These are phyloP conservation scores for Pseudogymnoascus destructans DNA, from an alignment of 2,329 filamentous ascomycete genomes.

Conservation along the genomic window DNA sequence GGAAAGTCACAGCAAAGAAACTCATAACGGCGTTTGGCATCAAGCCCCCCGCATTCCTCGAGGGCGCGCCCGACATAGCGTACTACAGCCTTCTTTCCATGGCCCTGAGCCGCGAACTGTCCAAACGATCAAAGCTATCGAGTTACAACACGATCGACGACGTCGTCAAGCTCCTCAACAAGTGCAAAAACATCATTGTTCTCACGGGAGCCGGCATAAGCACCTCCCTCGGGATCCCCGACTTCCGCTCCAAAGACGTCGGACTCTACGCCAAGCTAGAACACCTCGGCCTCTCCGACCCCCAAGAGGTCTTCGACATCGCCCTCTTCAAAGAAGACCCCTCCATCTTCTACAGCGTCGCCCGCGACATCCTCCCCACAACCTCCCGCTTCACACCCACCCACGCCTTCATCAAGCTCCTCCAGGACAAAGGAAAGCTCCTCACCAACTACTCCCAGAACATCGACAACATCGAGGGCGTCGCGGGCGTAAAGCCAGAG, in stretches of 20 bases:
- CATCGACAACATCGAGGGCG: slow-evolving; percentile 88
- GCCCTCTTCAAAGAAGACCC: slow-evolving; percentile 75
- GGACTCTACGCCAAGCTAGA: slow-evolving; percentile 80
- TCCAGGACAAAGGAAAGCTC: slow-evolving; percentile 79
- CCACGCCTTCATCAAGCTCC: slow-evolving; percentile 80
- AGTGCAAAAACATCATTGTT: slow-evolving; percentile 74
- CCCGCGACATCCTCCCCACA: slow-evolving; percentile 76
- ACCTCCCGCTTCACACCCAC: slow-evolving; percentile 77
- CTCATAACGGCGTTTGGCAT: slow-evolving; percentile 79
- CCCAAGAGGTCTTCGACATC: slow-evolving; percentile 94
- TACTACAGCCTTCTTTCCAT: slow-evolving; percentile 65
- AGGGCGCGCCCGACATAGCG: slow-evolving; percentile 56
- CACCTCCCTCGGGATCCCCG: slow-evolving; percentile 89
- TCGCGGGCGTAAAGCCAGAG: slow-evolving; percentile 66
- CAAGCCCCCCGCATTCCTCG: slow-evolving; percentile 57
- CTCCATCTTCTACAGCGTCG: slow-evolving; percentile 78
- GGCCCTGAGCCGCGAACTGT: slow-evolving; percentile 67
- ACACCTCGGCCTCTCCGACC: slow-evolving; percentile 62
- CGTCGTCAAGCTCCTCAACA: slow-evolving; percentile 62
- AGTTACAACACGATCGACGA: slow-evolving; percentile 81
- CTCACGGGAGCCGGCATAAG: slow-evolving; percentile 94
- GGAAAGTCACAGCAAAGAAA: slow-evolving; percentile 63
- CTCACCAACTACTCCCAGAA: slow-evolving; percentile 98
- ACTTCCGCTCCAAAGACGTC: slow-evolving; percentile 87
- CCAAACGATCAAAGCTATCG: slow-evolving; percentile 65